Percentiles rank a stretch among this genome's conserved stretches.
phyloP scores from a whole-genome alignment of 2,329 filamentous ascomycete species.

The Fusarium veterinarium region DNA sequence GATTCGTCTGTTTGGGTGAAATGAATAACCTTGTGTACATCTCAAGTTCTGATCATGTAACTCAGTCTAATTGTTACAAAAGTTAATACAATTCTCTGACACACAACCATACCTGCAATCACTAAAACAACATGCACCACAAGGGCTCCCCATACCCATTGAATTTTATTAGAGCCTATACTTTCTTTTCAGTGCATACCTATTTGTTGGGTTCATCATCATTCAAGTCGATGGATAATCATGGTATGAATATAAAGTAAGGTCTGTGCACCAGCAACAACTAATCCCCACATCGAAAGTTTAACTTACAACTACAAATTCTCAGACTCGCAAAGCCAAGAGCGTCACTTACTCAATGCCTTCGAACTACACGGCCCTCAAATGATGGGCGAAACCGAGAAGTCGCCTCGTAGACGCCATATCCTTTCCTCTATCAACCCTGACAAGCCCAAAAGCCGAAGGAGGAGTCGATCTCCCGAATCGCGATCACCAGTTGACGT shows the following conservation, averaged over 20 bases:
- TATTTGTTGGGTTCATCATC: not conserved
- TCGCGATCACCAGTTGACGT: constrained; percentile 6
- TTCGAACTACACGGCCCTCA: constrained; percentile 36
- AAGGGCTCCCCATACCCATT: not conserved
- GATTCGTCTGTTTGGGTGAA: not conserved
- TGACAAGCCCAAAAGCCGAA: constrained; percentile 10
- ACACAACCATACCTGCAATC: not conserved
- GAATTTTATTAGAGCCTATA: not conserved
- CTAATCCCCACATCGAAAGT: constrained; percentile 14
- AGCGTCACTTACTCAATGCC: constrained; percentile 22
- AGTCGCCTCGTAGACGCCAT: constrained; percentile 58
- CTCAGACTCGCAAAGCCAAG: not conserved
- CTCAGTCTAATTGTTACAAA: not conserved
- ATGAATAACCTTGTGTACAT: not conserved
- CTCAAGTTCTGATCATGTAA: not conserved
- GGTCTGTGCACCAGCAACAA: not conserved
- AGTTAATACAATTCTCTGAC: not conserved
- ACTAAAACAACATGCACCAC: not conserved
- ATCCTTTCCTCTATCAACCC: constrained; percentile 63
- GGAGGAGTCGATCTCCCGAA: constrained; percentile 24
- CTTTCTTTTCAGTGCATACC: not conserved
- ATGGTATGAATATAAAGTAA: not conserved
- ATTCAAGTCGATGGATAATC: not conserved
- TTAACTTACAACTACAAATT: constrained; percentile 4
- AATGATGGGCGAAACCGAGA: constrained; percentile 49